Evolutionary conservation across 352 stramenopile species (phyloP), one percentile per base, ranked within the genome.

Genomic region (Globisporangium ultimum): DNA sequence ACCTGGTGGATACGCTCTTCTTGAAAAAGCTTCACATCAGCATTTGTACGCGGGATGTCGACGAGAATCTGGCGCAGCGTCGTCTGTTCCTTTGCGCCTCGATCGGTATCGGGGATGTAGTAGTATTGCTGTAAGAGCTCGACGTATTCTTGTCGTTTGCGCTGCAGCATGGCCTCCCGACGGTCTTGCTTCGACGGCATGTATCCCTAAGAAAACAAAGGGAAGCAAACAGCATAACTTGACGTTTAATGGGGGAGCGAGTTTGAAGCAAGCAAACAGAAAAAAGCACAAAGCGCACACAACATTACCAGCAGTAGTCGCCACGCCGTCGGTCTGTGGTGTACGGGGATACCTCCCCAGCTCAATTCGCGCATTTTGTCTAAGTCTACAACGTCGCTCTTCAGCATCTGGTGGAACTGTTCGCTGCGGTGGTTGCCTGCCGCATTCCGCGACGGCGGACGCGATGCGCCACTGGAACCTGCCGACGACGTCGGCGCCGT

Each of bases 31-130:
- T 90, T 91, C 32, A 99, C 86, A 46, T 98, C 94, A 6, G 97
- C 97, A 59, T 96, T 96, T 12, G 97, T 99, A 8, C 98, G 81
- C 41, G 98, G 98, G 21, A 99, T 97, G 74, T 99, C 98, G n/a
- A 99, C 97, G 41, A 99, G 72, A 21, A 99, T 99, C 68, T 96
- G 87, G 6, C 88, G 80, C 58, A 99, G 74, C 15, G 95, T 98
- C 42, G 95, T 96, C 70, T 99, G 96, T 73, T 99, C 98, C 53
- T 97, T 92, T 36, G 89, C 72, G 2, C 91, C 97, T 22, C 96
- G 86, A 51, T 97, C 87, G 48, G 93, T 92, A 66, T 98, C 96
- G 10, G 95, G 89, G 60, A 99, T 98, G 69, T 98, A 96, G 76
- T 98, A 99, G 80, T 99, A 98, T 66, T 98, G 93, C 40, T 88